Percentiles rank a stretch among this genome's conserved stretches.
These are phyloP conservation scores for Mollisia scopiformis DNA, from an alignment of 2,329 filamentous ascomycete species.

Conservation along the genomic window DNA sequence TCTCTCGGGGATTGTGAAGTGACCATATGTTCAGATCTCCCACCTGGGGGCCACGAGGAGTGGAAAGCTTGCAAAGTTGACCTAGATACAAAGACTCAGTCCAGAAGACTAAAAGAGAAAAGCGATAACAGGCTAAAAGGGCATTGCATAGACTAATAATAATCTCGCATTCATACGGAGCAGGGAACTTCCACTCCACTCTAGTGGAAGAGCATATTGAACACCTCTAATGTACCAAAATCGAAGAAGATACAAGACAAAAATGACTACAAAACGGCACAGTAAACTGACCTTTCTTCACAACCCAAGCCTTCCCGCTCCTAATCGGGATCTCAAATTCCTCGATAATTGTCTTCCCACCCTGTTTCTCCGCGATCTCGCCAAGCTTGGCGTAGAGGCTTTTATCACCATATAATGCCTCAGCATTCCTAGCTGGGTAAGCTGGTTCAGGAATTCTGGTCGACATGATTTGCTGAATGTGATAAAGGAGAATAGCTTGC, in stretches of 20 bases:
- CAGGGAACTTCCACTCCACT: no score
- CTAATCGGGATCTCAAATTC: constrained; percentile 72
- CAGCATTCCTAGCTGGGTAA: constrained; percentile 27
- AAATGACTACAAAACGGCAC: neutral
- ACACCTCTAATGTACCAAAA: neutral
- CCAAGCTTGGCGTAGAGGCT: constrained; percentile 27
- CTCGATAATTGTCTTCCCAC: constrained; percentile 37
- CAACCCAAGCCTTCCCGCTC: constrained; percentile 74
- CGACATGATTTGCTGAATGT: neutral
- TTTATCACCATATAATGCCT: constrained; percentile 30
- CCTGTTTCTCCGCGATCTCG: constrained; percentile 16
- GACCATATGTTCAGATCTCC: constrained; percentile 85
- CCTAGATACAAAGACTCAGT: constrained; percentile 44
- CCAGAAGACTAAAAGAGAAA: neutral
- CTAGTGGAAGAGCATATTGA: no score
- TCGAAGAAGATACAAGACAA: neutral
- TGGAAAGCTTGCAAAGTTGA: constrained; percentile 72
- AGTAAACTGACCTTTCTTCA: constrained; percentile 44
- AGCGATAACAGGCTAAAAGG: no score
- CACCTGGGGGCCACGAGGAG: constrained; percentile 78
- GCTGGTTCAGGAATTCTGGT: constrained; percentile 14
- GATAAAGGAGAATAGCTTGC: neutral
- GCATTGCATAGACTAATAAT: neutral
- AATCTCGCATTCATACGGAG: neutral
- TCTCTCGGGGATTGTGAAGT: constrained; percentile 73